Evolutionary conservation across 768 basidiomycete genomes (phyloP).

Genomic region (Tricholoma sp.): DNA sequence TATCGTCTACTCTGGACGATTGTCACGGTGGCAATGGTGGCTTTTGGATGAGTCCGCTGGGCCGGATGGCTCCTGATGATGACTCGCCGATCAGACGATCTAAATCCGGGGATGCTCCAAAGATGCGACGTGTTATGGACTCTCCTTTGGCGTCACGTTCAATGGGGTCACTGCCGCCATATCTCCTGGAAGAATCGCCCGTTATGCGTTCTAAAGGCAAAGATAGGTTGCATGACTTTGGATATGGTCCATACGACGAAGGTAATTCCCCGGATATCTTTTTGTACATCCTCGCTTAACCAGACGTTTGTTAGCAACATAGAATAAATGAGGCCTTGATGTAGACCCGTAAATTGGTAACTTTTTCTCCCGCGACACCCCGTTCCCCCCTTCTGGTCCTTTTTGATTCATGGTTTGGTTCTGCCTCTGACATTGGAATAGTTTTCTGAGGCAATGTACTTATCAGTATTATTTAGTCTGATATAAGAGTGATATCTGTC

Average conservation of each 20-base stretch:
- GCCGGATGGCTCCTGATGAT: conserved; percentile 30
- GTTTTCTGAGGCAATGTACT: neutral
- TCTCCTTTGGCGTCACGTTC: conserved; percentile 27
- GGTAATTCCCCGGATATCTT: neutral
- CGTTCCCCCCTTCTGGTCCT: neutral
- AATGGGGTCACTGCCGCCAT: conserved; percentile 4
- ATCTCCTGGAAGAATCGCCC: conserved; percentile 30
- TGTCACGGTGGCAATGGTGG: conserved; percentile 16
- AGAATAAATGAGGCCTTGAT: neutral
- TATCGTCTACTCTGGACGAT: conserved; percentile 29
- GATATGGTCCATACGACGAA: conserved; percentile 3
- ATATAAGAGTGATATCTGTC: neutral
- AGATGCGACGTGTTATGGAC: conserved; percentile 28
- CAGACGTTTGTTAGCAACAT: neutral
- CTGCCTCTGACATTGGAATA: neutral
- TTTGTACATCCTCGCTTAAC: neutral
- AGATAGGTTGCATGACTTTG: conserved; percentile 7
- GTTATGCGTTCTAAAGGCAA: conserved; percentile 23
- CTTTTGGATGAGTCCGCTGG: conserved; percentile 14
- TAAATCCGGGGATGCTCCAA: conserved; percentile 26
- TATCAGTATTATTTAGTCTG: neutral
- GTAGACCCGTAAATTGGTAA: neutral
- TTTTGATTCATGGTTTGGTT: too few species aligned
- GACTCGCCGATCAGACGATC: conserved; percentile 52
- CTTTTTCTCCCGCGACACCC: neutral